These are phyloP conservation scores for Suillus paluster DNA, from an alignment of 768 basidiomycete species.

Conservation along the genomic window DNA sequence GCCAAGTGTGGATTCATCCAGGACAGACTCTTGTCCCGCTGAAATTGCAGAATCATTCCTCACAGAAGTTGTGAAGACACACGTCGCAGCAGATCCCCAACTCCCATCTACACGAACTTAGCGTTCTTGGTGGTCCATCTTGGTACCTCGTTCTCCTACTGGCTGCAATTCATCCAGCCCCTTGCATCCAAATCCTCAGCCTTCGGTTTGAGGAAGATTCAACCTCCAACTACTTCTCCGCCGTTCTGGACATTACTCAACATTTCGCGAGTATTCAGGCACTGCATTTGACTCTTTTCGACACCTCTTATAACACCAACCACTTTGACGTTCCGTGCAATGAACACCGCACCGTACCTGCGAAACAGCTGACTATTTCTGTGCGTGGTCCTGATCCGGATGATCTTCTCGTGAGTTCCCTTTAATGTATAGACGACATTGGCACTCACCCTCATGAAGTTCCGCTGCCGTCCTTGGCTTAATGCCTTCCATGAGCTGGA, in stretches of 20 bases:
- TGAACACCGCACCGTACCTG: background rate
- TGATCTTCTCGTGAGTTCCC: background rate
- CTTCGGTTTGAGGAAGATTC: background rate
- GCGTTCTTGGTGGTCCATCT: background rate
- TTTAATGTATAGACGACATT: background rate
- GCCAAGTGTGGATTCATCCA: background rate
- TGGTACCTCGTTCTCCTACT: background rate
- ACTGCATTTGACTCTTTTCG: background rate
- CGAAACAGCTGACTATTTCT: background rate
- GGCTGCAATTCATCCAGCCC: background rate
- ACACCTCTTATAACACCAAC: background rate
- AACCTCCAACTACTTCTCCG: background rate
- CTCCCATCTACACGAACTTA: background rate
- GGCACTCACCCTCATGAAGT: background rate
- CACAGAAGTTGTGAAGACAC: background rate
- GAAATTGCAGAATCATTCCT: background rate
- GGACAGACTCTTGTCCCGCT: background rate
- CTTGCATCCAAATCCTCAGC: background rate
- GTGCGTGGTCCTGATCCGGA: background rate
- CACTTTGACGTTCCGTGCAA: background rate
- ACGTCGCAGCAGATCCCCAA: background rate
- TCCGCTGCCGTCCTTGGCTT: background rate
- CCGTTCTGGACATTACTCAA: background rate
- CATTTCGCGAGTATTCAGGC: background rate
- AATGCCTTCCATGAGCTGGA: background rate